Conservation (phyloP, 1,139 yeast genomes). For the Pichia sp. region DNA sequence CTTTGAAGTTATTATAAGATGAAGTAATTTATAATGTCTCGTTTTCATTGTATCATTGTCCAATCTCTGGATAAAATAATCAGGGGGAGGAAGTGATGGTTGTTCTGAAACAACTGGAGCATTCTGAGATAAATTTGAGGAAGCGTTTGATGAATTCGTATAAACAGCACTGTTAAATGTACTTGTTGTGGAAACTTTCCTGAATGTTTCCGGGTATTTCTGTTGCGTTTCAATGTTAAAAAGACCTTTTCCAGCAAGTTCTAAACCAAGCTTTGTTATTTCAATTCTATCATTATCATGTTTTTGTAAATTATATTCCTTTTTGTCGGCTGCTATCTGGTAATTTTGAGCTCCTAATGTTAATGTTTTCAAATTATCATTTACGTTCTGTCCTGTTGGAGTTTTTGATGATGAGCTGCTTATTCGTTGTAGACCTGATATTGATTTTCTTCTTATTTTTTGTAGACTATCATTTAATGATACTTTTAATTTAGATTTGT, state of each 20-base stretch:
- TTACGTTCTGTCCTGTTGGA: neutral
- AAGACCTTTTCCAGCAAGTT: constrained; percentile 23
- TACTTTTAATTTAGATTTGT: no score
- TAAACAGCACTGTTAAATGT: neutral
- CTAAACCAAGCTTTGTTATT: constrained; percentile 22
- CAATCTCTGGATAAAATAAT: constrained; percentile 38
- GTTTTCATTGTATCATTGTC: constrained; percentile 36
- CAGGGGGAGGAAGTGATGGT: constrained; percentile 32
- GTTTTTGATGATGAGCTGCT: neutral
- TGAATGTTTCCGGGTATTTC: neutral
- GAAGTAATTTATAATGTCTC: constrained; percentile 39
- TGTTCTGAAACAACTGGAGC: neutral
- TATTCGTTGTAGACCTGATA: constrained; percentile 1
- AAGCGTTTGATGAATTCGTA: neutral
- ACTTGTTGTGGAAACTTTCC: neutral
- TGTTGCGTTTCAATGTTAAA: neutral
- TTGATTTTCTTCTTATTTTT: constrained; percentile 3
- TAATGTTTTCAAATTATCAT: neutral
- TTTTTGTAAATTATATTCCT: neutral
- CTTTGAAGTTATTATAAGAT: constrained; percentile 28
- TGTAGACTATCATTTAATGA: neutral
- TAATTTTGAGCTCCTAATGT: neutral
- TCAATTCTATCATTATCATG: neutral
- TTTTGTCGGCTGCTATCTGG: neutral
- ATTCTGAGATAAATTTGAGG: neutral